Evolutionary conservation across 2,329 filamentous ascomycete species (phyloP), one percentile per base, ranked within the genome.

Genomic region (Ustulina deusta): DNA sequence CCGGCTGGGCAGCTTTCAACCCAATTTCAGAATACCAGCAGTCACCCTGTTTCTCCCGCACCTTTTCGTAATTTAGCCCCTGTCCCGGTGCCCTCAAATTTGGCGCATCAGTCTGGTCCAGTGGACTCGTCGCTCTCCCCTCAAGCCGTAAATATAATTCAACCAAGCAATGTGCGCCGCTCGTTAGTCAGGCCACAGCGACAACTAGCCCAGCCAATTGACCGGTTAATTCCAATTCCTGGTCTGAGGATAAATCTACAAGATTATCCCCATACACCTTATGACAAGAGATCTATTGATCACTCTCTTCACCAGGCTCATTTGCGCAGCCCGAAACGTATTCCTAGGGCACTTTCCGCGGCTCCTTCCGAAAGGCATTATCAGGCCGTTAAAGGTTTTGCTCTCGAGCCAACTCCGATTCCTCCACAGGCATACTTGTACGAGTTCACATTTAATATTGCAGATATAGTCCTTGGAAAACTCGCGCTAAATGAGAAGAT

Each of bases 381-480:
- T 73, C 88, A 90, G 69, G 86, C 83, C 56, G 79, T 91, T 20
- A 83, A 83, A 67, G 78, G 76, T 0, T 86, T 90, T 63, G 79
- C 82, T 1, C 73, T 87, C 6, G 69, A 72, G 1, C 90, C 90
- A 40, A 68, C 81, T 32, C 68, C 69, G 56, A 75, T 78, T 57
- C 79, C 63, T 40, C 79, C 82, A 1, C 78, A 77, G 67, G 78
- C 75, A 32, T 76, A 72, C 44, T 73, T 81, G 69, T 85, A 78
- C 79, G 81, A 73, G 1, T 79, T 88, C 44, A 71, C 74, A 2
- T 90, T 92, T 68, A 66, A 72, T 0, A 64, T 90, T 13, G 65
- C 81, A 2, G 68, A 76, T 3, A 76, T 79, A 1, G 75, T 82
- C 1, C 70, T 81, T 22, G 69, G 62, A 6, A 76, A 70, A 5